These are phyloP conservation scores for Boletus reticuloceps DNA, from an alignment of 768 basidiomycete species.

Conservation along the genomic window DNA sequence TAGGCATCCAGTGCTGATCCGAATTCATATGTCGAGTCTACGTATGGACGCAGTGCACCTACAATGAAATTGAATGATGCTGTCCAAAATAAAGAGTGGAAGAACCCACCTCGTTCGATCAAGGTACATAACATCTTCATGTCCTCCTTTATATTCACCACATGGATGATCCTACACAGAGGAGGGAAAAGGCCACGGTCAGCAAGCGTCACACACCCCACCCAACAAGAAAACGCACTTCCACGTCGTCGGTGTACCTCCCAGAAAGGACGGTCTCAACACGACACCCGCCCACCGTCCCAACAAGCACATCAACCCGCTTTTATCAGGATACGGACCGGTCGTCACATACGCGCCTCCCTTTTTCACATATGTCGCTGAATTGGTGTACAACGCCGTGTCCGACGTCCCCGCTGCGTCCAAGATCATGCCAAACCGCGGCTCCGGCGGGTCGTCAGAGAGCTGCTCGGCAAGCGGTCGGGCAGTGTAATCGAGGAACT, in stretches of 20 bases:
- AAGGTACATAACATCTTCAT: slow-evolving; percentile 36
- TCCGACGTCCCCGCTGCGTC: slow-evolving; percentile 56
- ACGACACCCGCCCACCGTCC: neutral
- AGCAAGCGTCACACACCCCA: neutral
- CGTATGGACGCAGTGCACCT: slow-evolving; percentile 43
- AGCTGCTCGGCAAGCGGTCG: slow-evolving; percentile 49
- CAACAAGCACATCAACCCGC: slow-evolving; percentile 15
- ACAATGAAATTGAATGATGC: neutral
- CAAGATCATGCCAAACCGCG: slow-evolving; percentile 56
- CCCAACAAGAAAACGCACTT: slow-evolving; percentile 34
- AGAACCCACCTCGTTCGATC: slow-evolving; percentile 40
- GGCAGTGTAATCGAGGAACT: slow-evolving; percentile 65
- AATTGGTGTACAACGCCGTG: slow-evolving; percentile 47
- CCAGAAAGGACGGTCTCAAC: slow-evolving; percentile 46
- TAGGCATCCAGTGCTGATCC: slow-evolving; percentile 60
- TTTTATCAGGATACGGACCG: slow-evolving; percentile 41
- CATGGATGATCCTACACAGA: slow-evolving; percentile 22
- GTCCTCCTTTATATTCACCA: slow-evolving; percentile 34
- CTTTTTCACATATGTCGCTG: slow-evolving; percentile 49
- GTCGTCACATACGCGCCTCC: slow-evolving; percentile 53
- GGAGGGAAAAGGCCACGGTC: neutral
- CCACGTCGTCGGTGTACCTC: slow-evolving; percentile 48
- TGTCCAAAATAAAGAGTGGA: neutral
- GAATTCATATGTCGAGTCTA: slow-evolving; percentile 61
- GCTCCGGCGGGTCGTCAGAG: slow-evolving; percentile 39